Evolutionary conservation across 352 stramenopile genomes (phyloP).

Genomic region (Phytopythium vexans): DNA sequence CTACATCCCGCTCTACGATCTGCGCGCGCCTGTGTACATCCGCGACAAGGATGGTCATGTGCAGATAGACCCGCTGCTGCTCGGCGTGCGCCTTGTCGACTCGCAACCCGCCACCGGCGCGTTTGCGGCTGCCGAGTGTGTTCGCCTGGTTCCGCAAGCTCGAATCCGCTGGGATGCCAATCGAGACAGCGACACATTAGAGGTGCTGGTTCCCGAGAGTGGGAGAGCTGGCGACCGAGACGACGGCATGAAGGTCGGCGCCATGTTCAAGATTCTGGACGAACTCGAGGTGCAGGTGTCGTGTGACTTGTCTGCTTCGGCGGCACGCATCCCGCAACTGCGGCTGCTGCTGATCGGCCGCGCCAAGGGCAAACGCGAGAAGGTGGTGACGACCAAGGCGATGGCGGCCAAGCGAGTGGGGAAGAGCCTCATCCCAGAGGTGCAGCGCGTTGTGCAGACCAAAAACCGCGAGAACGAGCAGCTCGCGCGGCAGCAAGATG

Average conservation of each 20-base stretch:
- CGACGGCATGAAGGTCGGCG: slow-evolving; percentile 7
- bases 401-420: slow-evolving; percentile 4
- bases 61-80: slow-evolving; percentile 77
- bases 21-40: slow-evolving; percentile 90
- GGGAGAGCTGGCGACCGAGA: background rate
- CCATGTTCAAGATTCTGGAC: slow-evolving; percentile 60
- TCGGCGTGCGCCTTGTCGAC: slow-evolving; percentile 66
- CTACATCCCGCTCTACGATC: slow-evolving; percentile 91
- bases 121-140: slow-evolving; percentile 57
- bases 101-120: slow-evolving; percentile 49
- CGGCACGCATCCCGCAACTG: slow-evolving; percentile 71
- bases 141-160: slow-evolving; percentile 64
- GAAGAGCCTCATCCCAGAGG: slow-evolving; percentile 44
- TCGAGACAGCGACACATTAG: slow-evolving; percentile 22
- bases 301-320: slow-evolving; percentile 65
- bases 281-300: slow-evolving; percentile 79
- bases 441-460: slow-evolving; percentile 68
- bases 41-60: slow-evolving; percentile 82
- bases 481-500: background rate
- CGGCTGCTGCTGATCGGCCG: slow-evolving; percentile 66
- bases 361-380: slow-evolving; percentile 30
- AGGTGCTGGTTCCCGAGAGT: slow-evolving; percentile 17
- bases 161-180: slow-evolving; percentile 22
- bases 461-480: slow-evolving; percentile 16
- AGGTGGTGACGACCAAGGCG: slow-evolving; percentile 24